Conservation (phyloP, 2,329 filamentous ascomycete species). For the Ambrosiella xylebori region DNA sequence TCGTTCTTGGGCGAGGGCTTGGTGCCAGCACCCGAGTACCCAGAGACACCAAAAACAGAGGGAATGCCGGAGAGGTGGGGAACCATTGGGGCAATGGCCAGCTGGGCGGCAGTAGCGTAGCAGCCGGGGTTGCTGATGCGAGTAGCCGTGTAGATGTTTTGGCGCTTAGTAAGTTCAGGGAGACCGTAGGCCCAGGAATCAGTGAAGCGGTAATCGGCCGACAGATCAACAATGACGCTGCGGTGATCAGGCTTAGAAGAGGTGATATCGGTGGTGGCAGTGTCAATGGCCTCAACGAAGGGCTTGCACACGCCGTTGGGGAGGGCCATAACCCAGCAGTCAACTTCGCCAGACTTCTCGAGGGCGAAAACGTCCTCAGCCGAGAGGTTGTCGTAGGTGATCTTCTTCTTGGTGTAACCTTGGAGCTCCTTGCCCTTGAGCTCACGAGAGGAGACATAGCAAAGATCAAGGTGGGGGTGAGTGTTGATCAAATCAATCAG, state of each 20-base stretch:
- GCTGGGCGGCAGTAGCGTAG: slow-evolving; percentile 83
- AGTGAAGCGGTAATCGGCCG: slow-evolving; percentile 92
- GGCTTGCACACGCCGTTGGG: slow-evolving; percentile 92
- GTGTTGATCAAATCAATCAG: slow-evolving; percentile 73
- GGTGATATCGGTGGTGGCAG: slow-evolving; percentile 17
- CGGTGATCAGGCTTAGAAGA: slow-evolving; percentile 25
- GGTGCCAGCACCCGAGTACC: slow-evolving; percentile 87
- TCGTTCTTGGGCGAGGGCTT: slow-evolving; percentile 94
- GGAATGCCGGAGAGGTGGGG: slow-evolving; percentile 61
- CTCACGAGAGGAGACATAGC: slow-evolving; percentile 85
- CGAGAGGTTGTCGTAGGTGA: slow-evolving; percentile 79
- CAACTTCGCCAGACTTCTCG: slow-evolving; percentile 68
- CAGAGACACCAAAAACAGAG: slow-evolving; percentile 76
- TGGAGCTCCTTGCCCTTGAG: slow-evolving; percentile 71
- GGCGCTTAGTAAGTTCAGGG: slow-evolving; percentile 65
- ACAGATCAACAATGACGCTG: slow-evolving; percentile 78
- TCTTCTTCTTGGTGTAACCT: slow-evolving; percentile 79
- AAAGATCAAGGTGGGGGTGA: slow-evolving; percentile 78
- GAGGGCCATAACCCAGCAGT: slow-evolving; percentile 95
- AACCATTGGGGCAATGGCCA: slow-evolving; percentile 71
- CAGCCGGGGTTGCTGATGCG: slow-evolving; percentile 89
- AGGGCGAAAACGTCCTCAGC: slow-evolving; percentile 75
- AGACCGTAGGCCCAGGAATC: slow-evolving; percentile 75
- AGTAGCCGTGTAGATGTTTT: slow-evolving; percentile 57
- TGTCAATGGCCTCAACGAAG: slow-evolving; percentile 63